Conservation (phyloP, 1,284 basidiomycete genomes). For the Exobasidium rhododendri region DNA sequence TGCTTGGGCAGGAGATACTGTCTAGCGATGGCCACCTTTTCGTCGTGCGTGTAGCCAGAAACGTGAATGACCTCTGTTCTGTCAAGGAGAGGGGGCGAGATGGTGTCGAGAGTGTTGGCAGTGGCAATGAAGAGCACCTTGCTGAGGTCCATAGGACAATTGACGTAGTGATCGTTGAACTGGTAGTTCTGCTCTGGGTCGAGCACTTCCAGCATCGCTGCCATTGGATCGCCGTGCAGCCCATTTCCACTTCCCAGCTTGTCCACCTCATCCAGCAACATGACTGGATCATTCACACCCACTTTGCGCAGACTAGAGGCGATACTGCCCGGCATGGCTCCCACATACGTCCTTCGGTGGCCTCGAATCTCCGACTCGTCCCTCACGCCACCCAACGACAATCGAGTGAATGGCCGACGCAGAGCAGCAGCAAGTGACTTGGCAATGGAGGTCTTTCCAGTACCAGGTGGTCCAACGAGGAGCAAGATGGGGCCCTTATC, state of each 20-base stretch:
- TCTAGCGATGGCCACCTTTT: constrained; percentile 57
- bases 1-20: constrained; percentile 78
- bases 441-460: constrained; percentile 53
- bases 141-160: constrained; percentile 49
- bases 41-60: constrained; percentile 57
- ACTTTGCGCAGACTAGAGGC: constrained; percentile 56
- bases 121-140: constrained; percentile 58
- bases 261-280: constrained; percentile 58
- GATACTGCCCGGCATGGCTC: constrained; percentile 66
- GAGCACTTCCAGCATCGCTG: constrained; percentile 57
- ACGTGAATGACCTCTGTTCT: constrained; percentile 57
- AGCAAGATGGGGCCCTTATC: constrained; percentile 74
- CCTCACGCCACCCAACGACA: constrained; percentile 57
- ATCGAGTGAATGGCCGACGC: constrained; percentile 63
- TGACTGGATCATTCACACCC: constrained; percentile 57
- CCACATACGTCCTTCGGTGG: constrained; percentile 50
- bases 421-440: constrained; percentile 63
- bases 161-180: constrained; percentile 58
- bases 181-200: constrained; percentile 57
- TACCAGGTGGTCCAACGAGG: constrained; percentile 58
- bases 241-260: constrained; percentile 55
- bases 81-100: constrained; percentile 56
- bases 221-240: constrained; percentile 57
- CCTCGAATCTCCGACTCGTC: constrained; percentile 58
- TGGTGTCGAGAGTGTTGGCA: constrained; percentile 57